Evolutionary conservation across 495 filamentous ascomycete genomes (phyloP), one percentile per base, ranked within the genome.

Genomic region (Neurospora tetrasperma): DNA sequence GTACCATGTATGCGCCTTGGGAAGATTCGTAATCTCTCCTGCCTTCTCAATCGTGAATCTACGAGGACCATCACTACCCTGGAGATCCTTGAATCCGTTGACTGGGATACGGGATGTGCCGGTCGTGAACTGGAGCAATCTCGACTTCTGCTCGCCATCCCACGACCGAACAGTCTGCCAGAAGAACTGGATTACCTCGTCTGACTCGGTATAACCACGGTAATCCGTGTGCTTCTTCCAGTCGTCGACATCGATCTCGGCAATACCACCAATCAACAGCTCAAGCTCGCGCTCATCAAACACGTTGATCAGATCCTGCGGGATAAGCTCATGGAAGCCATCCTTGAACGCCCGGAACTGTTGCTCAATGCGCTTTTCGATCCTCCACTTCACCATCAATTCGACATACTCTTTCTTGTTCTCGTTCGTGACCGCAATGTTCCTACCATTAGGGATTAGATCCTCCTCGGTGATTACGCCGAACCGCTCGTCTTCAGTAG

Each of bases 141-240:
- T 90, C 39, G 93, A 96, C 86, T 99, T 99, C 79, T 98, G 96
- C 81, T 99, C 96, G 20, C 95, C 93, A 80, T 99, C 96, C 96
- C 96, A 98, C 75, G 87, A 92, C 76, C 95, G 90, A 76, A 99
- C 85, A 71, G 93, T 95, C 87, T 97, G 96, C 96, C 96, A 99
- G 88, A 99, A 99, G 84, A 94, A 94, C 80, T 92, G 90, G 75
- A 99, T 96, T 41, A 98, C 96, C 78, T 97, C 93, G 80, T 98
- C 96, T 70, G 89, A 90, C 83, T 99, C 96, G 46, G 97, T 97
- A 85, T 99, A 99, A n/a, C 96, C 96, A 73, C 96, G 90, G 84
- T 99, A 99, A 80, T 99, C 96, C n/a, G 96, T 99, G 84, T 99
- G 96, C 85, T 99, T 99, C 90, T 99, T 99, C 96, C 96, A 99